Conservation (phyloP, 495 filamentous ascomycete species). For the Hyaloscypha variabilis region DNA sequence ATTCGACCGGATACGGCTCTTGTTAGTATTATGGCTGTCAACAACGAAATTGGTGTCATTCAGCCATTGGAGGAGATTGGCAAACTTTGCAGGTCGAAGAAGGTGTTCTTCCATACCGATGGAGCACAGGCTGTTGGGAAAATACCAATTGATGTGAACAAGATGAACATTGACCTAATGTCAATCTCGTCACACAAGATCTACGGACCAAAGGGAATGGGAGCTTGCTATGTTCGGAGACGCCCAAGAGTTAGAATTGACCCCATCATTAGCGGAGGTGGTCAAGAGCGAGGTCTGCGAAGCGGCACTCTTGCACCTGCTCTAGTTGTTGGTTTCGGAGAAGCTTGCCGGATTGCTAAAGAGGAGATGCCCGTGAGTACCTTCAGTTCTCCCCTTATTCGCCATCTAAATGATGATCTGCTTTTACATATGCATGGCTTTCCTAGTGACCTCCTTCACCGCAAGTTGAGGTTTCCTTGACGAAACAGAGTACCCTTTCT, state of each 20-base stretch:
- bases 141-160: constrained; percentile 94
- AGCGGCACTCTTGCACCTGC: constrained; percentile 93
- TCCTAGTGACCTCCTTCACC: constrained; percentile 53
- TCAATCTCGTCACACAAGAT: constrained; percentile 99
- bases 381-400: constrained; percentile 11
- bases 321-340: constrained; percentile 88
- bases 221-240: constrained; percentile 92
- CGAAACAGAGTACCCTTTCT: constrained; percentile 34
- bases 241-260: constrained; percentile 92
- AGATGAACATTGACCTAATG: constrained; percentile 97
- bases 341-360: constrained; percentile 88
- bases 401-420: constrained; percentile 60
- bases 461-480: constrained; percentile 38
- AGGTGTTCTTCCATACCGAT: constrained; percentile 99
- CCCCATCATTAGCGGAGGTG: constrained; percentile 93
- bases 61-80: constrained; percentile 95
- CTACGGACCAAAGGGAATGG: constrained; percentile 96
- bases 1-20: constrained; percentile 89
- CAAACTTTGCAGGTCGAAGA: constrained; percentile 84
- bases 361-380: constrained; percentile 84
- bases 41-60: constrained; percentile 98
- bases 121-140: constrained; percentile 96
- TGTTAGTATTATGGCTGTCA: constrained; percentile 98
- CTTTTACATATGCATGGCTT: constrained; percentile 71
- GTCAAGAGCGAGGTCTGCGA: constrained; percentile 91